Conservation (phyloP, 306 rosid genomes). For the Abrus pulchellus region DNA sequence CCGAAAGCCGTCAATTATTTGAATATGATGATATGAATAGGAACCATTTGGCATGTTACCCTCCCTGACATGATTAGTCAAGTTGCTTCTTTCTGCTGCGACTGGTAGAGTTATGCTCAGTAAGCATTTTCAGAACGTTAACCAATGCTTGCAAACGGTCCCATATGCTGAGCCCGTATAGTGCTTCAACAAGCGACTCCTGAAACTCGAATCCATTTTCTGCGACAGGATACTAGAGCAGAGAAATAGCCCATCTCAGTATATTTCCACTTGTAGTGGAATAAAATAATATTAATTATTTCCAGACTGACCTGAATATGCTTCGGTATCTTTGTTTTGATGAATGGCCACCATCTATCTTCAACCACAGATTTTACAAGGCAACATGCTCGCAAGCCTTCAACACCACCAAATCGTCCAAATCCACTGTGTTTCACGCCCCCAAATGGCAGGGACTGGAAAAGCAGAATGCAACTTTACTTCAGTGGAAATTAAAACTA, state of each 20-base stretch:
- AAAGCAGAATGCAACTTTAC: constrained; percentile 46
- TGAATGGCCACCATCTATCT: constrained; percentile 94
- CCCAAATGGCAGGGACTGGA: constrained; percentile 96
- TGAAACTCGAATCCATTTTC: constrained; percentile 90
- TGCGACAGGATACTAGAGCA: constrained; percentile 82
- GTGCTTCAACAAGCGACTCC: constrained; percentile 79
- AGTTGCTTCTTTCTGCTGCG: constrained; percentile 46
- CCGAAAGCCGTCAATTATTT: constrained; percentile 41
- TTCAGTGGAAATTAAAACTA: constrained; percentile 44
- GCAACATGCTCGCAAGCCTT: constrained; percentile 98
- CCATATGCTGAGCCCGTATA: constrained; percentile 89
- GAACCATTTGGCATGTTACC: constrained; percentile 36
- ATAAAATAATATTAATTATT: constrained; percentile 10
- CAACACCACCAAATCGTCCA: constrained; percentile 93
- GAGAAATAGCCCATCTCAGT: constrained; percentile 45
- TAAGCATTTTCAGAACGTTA: constrained; percentile 72
- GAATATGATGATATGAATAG: constrained; percentile 30
- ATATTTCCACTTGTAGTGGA: constrained; percentile 19
- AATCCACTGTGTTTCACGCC: constrained; percentile 96
- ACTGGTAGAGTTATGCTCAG: constrained; percentile 64
- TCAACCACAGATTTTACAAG: constrained; percentile 93
- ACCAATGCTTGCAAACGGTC: constrained; percentile 86
- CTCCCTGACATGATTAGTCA: constrained; percentile 45
- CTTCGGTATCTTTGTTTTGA: constrained; percentile 86
- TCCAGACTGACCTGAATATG: constrained; percentile 81